Base-by-base conservation (phyloP, 2,329 filamentous ascomycete genomes). In the Juglanconis sp. region DNA sequence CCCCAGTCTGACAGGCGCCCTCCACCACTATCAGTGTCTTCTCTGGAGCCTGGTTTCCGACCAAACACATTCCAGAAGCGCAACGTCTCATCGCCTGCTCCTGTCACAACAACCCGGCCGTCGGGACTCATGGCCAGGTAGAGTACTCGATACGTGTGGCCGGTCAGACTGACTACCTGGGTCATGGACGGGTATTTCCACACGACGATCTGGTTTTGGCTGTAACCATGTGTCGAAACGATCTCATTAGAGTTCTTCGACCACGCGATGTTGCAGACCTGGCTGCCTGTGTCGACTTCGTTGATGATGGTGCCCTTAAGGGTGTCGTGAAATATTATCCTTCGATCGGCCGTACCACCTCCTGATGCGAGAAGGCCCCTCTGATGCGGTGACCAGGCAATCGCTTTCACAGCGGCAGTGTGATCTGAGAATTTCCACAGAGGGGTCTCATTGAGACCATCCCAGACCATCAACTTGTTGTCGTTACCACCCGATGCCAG, bases 151-250 rank as follows among this genome's bases (percentile, higher is more conserved):
- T 96, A 98, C 1, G 95, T 99, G 73, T 99, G 95, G 0, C 95
- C 95, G 0, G 95, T 99, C 50, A 99, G 80, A 66, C 91, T 96
- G 46, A 92, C 94, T 8, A 99, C 92, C 73, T 98, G 95, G 53
- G 92, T 92, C 95, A 99, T 98, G 66, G 89, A 93, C 1, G 95
- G 95, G 71, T 99, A 99, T 71, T 99, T 99, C 95, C 95, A 99
- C 58, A 99, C 92, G 42, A 98, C 94, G 68, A 99, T 97, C 74
- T 98, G 95, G 73, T 99, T 97, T 72, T 99, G 95, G 67, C 89
- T 94, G 77, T 97, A 99, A 6, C 95, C 95, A 71, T 99, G 95
- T 1, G 95, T 99, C 54, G 90, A 94, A 57, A 99, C 94, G 60
- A 99, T 92, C 74, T 99, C 95, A 72, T 97, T 96, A 7, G 92